Base-by-base conservation (phyloP, 2,329 filamentous ascomycete species). In the Aspergillus uvarum region DNA sequence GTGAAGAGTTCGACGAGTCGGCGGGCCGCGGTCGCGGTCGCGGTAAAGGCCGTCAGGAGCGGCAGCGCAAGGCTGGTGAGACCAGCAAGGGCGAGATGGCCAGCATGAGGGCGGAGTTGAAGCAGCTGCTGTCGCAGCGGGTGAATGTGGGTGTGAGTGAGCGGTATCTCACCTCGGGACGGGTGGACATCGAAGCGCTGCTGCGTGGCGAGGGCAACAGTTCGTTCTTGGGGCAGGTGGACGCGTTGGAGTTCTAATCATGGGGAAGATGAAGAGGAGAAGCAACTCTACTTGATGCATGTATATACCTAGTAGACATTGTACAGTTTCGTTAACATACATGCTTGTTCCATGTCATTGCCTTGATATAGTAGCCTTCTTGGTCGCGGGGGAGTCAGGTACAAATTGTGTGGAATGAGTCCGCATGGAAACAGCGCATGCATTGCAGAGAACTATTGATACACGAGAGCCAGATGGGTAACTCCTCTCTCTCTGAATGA, bases 71-170 rank as follows among this genome's bases (percentile, higher is more conserved):
- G 75, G 87, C 87, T 4, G 82, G 85, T 51, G 81, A 76, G 6
- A 73, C 93, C 67, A 87, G 82, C 1, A 96, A 95, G 76, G 87
- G 81, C 0, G 90, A 97, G 74, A 75, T 96, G 68, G 86, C 82
- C 1, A 84, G 81, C 0, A 75, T 95, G 74, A 85, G 86, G 64
- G 89, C 87, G 0, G 87, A 96, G 76, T 75, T 98, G 70, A 88
- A 85, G 68, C 83, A 85, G 50, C 74, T 96, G 68, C 75, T 98
- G 69, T 81, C 81, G 5, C 85, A 88, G 75, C 84, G 91, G 61
- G 86, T 97, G 55, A 97, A 97, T 71, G 82, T 92, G 16, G 93
- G 94, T 2, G 91, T 96, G 26, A 96, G 91, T 72, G 91, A 94
- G 78, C 85, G 83, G 70, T 98, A 97, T 75, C 80, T 97, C 61